phyloP scores from a whole-genome alignment of 345 rosid genomes.

The Salix dunnii region DNA sequence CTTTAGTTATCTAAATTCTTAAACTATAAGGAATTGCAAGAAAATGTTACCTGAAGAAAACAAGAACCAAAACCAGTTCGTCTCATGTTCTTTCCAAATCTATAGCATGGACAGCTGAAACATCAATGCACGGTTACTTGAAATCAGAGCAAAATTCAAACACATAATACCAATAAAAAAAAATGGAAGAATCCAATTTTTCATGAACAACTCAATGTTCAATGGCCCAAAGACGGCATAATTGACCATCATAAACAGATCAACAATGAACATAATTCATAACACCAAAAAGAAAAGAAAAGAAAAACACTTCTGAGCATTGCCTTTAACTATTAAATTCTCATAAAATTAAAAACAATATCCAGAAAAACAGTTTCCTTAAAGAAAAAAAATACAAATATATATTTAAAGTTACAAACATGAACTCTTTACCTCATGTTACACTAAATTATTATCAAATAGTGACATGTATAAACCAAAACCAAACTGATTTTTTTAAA shows the following conservation, averaged over 20 bases:
- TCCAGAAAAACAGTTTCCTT: too few relatives aligned
- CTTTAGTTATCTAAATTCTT: too few relatives aligned
- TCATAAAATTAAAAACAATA: too few relatives aligned
- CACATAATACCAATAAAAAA: neutral
- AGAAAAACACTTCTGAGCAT: too few relatives aligned
- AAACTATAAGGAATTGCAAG: neutral
- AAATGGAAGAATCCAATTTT: too few relatives aligned
- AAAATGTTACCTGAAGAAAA: conserved; percentile 59
- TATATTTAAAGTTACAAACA: neutral
- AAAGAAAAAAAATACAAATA: too few relatives aligned
- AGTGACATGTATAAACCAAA: neutral
- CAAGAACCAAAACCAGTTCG: conserved; percentile 80
- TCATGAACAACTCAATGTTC: too few relatives aligned
- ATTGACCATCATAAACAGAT: neutral
- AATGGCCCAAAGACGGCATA: neutral
- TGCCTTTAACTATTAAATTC: neutral
- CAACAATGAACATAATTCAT: too few relatives aligned
- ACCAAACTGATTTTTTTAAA: neutral
- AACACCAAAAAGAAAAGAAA: too few relatives aligned
- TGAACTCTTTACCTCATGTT: neutral
- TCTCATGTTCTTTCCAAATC: conserved; percentile 88
- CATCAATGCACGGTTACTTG: conserved; percentile 20
- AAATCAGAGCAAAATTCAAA: conserved; percentile 1
- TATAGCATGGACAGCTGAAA: conserved; percentile 87
- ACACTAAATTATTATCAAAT: neutral